A percentile compares a stretch with the other conserved stretches of the same genome.
Conservation (phyloP, 768 basidiomycete species). For the Hydnomerulius pinastri region DNA sequence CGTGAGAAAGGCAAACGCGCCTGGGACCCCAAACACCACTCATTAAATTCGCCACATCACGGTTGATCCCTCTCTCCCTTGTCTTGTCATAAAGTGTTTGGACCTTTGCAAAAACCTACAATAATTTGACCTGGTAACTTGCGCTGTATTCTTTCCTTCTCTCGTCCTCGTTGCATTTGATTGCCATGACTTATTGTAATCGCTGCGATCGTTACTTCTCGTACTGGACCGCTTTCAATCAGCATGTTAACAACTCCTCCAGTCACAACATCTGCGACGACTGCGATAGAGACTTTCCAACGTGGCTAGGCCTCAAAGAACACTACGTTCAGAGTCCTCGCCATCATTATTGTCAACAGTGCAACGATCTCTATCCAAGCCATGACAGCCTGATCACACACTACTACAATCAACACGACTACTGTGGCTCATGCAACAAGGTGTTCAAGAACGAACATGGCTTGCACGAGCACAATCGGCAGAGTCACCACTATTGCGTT, state of each 20-base stretch:
- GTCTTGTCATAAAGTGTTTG: background rate
- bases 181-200: constrained; percentile 38
- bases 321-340: constrained; percentile 53
- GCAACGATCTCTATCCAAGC: constrained; percentile 44
- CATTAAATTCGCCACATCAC: constrained; percentile 1
- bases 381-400: constrained; percentile 41
- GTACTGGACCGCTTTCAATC: constrained; percentile 25
- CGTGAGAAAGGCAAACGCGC: constrained; percentile 29
- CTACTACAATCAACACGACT: constrained; percentile 40
- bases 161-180: no score
- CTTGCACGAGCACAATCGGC: constrained; percentile 50
- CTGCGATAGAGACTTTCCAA: constrained; percentile 49
- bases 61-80: constrained; percentile 9
- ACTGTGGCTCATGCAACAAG: constrained; percentile 43
- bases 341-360: constrained; percentile 56
- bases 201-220: constrained; percentile 43
- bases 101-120: background rate
- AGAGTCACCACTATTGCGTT: constrained; percentile 45
- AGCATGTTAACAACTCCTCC: constrained; percentile 39
- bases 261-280: constrained; percentile 46
- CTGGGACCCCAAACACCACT: constrained; percentile 26
- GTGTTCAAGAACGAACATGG: constrained; percentile 43
- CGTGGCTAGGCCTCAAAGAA: constrained; percentile 40
- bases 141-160: no score
- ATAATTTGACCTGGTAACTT: no score